Conservation (phyloP, 371 early-diverging fungal genomes). For the Mortierella sp. region DNA sequence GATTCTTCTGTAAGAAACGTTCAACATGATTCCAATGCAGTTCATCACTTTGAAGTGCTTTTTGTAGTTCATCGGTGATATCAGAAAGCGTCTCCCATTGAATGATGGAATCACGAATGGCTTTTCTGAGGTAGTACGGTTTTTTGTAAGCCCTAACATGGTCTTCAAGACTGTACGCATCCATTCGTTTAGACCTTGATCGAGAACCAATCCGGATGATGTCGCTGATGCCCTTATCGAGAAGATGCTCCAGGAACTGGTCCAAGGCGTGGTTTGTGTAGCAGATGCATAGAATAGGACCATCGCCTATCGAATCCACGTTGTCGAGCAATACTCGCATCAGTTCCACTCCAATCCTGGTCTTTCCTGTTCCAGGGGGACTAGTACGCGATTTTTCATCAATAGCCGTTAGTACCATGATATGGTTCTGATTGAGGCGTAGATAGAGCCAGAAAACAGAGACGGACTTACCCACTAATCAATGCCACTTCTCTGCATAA, state of each 20-base stretch:
- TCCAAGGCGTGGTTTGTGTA: constrained; percentile 70
- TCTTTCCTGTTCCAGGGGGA: constrained; percentile 68
- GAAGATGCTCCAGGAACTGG: constrained; percentile 59
- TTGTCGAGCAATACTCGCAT: constrained; percentile 57
- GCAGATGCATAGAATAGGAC: constrained; percentile 61
- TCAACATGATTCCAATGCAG: no score
- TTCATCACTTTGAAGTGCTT: no score
- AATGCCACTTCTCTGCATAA: constrained; percentile 54
- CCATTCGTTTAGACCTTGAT: constrained; percentile 40
- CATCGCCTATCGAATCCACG: constrained; percentile 13
- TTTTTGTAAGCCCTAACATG: constrained; percentile 1
- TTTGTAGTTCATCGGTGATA: no score
- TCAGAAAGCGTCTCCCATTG: no score
- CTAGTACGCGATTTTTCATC: no score
- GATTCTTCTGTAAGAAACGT: no score
- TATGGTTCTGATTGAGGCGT: not conserved
- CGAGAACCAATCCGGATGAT: constrained; percentile 60
- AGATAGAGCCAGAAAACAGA: no score
- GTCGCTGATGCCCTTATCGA: constrained; percentile 29
- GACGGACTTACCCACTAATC: constrained; percentile 51
- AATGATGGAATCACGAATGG: constrained; percentile 11
- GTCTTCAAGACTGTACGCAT: constrained; percentile 28
- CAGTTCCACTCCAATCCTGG: constrained; percentile 59
- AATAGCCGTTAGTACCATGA: no score
- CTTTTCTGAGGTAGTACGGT: constrained; percentile 11